Evolutionary conservation across 495 filamentous ascomycete species (phyloP), one percentile per base, ranked within the genome.

Genomic region (Tuber aestivum): DNA sequence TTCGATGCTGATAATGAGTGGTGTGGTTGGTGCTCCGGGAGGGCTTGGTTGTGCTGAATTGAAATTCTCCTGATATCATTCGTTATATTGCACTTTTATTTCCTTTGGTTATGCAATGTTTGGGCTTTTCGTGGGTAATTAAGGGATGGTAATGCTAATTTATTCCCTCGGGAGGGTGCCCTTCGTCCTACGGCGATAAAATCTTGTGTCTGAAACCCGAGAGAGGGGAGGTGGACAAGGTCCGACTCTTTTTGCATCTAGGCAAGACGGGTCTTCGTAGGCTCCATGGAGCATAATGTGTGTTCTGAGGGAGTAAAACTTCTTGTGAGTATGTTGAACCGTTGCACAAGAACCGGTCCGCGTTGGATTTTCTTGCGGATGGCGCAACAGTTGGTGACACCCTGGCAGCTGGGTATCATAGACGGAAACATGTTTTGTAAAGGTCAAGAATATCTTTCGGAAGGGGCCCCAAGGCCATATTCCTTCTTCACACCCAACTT

Each of bases 21-120:
- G 27, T 18, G 56, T 7, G 27, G 32, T 16, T 4, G 14, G 27
- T 65, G 56, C 27, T 27, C 27, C 14, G 56, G 56, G 20, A 35
- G 27, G 56, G 56, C 56, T 65, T 32, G 27, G 20, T 18, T 65
- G 56, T 65, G 56, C 56, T 65, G 27, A 65, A 65, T 73, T 73
- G 71, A 73, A 48, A 48, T 41, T 50, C 42, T 72, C n/a, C 41
- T 18, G 21, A 38, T 73, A 50, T 41, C 48, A 38, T 41, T 73
- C 44, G 23, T 73, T 70, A 37, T 73, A 35, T 73, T 73, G 48
- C 45, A 21, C 10, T 37, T 37, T 73, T 41, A 35, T 73, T 27
- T 73, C 38, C 6, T 32, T 41, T 35, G 38, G 32, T 44, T 16
- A 41, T 41, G 16, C 70, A 44, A 32, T 44, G 41, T 38, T 12